Base-by-base conservation (phyloP, 1,284 basidiomycete species). In the Cerioporus squamosus region DNA sequence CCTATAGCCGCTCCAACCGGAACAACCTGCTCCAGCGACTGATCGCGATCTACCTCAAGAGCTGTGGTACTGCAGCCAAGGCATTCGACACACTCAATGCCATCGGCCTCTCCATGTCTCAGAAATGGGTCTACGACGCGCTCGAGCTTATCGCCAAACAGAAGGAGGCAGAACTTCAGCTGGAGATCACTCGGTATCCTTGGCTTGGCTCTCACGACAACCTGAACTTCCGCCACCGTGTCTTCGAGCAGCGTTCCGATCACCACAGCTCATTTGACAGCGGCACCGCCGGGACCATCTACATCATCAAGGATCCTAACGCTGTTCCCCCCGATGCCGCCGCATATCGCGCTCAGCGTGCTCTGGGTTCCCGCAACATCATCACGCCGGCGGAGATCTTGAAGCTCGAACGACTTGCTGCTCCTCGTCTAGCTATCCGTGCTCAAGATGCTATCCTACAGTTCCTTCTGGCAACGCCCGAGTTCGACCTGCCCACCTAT, bases 181-280 rank as follows among this genome's bases (percentile, higher is more conserved):
- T n/a, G n/a, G n/a, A n/a, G n/a, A n/a, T 5, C 18, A 48, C 4
- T n/a, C n/a, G n/a, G n/a, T 62, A 61, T 50, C 66, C 68, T 1
- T 74, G 66, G 67, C 24, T 69, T 17, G 62, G 72, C 8, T 63
- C 68, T 2, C 71, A 79, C 56, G 75, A 79, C 63, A 79, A 79
- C 58, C 42, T 78, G 51, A 71, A 76, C 39, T 55, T 78, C 12
- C 58, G 71, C 0, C 71, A 75, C 51, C 63, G 67, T 17, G 74
- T 75, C 5, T 79, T 73, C 60, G 74, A 74, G 0, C 76, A 78
- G 51, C 65, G 74, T 1, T 44, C 72, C 0, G 62, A 75, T 44
- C 74, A 79, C 48, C 62, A 74, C 49, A 66, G 62, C 20, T 61
- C 73, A 18, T 75, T 78, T 62, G 70, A 69, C 26, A 74, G 64